Conservation (phyloP, 208 protist species). For the Trypanosoma avium region DNA sequence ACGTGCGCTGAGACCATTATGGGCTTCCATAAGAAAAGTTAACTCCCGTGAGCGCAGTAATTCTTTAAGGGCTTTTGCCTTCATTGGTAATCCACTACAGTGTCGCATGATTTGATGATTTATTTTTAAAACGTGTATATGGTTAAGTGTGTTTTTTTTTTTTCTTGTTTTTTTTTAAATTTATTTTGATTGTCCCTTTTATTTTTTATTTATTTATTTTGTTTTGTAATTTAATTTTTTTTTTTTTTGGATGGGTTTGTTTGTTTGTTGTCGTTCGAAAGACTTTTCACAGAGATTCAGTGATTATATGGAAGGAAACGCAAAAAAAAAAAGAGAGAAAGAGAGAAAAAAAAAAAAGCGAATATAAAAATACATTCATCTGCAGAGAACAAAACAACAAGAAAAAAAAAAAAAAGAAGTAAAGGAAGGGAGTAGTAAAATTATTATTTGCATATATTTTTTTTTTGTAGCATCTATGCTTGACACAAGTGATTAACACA, state of each 20-base stretch:
- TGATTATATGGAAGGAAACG: not conserved
- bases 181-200: too few relatives aligned
- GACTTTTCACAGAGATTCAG: too few relatives aligned
- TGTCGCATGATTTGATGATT: too few relatives aligned
- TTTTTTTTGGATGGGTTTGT: too few relatives aligned
- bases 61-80: constrained; percentile 25
- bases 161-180: constrained; percentile 3
- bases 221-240: too few relatives aligned
- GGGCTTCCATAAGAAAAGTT: constrained; percentile 71
- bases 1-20: constrained; percentile 74
- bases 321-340: not conserved
- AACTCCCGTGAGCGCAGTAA: constrained; percentile 24
- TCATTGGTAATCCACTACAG: constrained; percentile 29
- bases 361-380: not conserved
- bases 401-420: not conserved
- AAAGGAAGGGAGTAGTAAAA: too few relatives aligned
- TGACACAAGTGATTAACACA: too few relatives aligned
- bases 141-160: not conserved
- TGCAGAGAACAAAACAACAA: not conserved
- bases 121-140: too few relatives aligned
- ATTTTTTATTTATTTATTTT: too few relatives aligned
- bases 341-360: not conserved
- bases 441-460: too few relatives aligned
- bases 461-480: too few relatives aligned
- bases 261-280: too few relatives aligned